Conservation (phyloP, 257 asterid genomes). For the Anisodus acutangulus region DNA sequence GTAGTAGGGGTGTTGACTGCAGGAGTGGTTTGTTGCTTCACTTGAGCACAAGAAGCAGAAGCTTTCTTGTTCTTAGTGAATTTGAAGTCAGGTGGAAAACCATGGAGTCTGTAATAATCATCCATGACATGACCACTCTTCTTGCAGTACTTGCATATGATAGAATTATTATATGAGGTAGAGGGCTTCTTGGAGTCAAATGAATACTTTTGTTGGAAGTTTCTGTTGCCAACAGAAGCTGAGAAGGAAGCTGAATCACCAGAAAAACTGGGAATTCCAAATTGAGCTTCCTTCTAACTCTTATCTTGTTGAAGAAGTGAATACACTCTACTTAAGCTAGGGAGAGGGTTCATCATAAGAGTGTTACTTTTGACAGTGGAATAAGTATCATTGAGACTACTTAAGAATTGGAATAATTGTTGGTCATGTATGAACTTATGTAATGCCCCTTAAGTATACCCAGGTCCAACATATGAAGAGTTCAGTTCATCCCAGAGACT, state of each 20-base stretch:
- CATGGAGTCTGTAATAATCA: neutral
- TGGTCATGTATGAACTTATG: neutral
- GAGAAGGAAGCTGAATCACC: neutral
- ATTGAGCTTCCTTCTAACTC: neutral
- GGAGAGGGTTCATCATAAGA: no score
- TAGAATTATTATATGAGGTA: no score
- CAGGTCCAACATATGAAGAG: neutral
- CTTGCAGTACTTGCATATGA: no score
- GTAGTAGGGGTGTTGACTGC: no score
- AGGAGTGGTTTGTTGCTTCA: no score
- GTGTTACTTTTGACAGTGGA: neutral
- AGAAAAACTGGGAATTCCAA: neutral
- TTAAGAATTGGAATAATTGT: no score
- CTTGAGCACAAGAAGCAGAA: neutral
- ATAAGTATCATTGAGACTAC: neutral
- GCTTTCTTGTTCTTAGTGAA: no score
- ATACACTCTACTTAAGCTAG: neutral
- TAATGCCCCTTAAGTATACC: neutral
- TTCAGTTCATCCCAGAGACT: no score
- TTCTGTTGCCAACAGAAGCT: no score
- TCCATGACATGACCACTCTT: neutral
- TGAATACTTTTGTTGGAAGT: no score
- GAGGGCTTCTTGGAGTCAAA: no score
- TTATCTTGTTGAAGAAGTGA: neutral
- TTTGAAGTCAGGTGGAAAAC: no score